phyloP scores from a whole-genome alignment of 352 stramenopile genomes.

The Phytophthora quininea region DNA sequence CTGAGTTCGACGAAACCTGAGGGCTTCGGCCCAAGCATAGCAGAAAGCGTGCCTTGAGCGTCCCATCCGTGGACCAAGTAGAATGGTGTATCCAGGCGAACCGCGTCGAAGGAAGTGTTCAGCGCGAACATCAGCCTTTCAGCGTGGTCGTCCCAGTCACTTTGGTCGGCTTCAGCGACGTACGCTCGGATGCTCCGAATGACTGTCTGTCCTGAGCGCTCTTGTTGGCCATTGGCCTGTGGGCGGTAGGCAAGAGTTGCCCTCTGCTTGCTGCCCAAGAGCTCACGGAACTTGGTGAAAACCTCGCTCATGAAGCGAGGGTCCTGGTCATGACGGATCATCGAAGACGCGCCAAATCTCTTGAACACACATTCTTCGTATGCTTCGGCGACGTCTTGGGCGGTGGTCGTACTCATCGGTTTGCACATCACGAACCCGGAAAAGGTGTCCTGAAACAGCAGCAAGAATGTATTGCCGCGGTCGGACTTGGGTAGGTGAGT shows the following conservation, averaged over 20 bases:
- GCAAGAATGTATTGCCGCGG: neutral
- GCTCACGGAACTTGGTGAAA: neutral
- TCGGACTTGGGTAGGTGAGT: neutral
- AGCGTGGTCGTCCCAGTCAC: slow-evolving; percentile 15
- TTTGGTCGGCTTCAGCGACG: slow-evolving; percentile 5
- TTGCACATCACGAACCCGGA: neutral
- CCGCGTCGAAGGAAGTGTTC: slow-evolving; percentile 12
- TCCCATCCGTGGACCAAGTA: slow-evolving; percentile 14
- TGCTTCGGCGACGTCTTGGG: neutral
- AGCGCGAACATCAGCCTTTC: neutral
- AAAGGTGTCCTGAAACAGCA: neutral
- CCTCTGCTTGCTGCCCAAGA: slow-evolving; percentile 1
- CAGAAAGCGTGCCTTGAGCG: neutral
- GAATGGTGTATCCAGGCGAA: slow-evolving; percentile 8
- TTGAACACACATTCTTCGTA: neutral
- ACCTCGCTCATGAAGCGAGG: neutral
- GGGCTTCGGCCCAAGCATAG: slow-evolving; percentile 12
- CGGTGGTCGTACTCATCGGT: neutral
- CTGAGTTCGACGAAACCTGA: neutral
- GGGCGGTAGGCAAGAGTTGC: slow-evolving; percentile 15
- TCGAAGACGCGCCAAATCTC: neutral
- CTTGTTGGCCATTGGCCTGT: slow-evolving; percentile 10
- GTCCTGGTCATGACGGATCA: neutral
- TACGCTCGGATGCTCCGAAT: slow-evolving; percentile 9
- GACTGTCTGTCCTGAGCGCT: slow-evolving; percentile 5